Evolutionary conservation across 495 filamentous ascomycete genomes (phyloP), one percentile per base, ranked within the genome.

Genomic region (Gamarada debralockiae): DNA sequence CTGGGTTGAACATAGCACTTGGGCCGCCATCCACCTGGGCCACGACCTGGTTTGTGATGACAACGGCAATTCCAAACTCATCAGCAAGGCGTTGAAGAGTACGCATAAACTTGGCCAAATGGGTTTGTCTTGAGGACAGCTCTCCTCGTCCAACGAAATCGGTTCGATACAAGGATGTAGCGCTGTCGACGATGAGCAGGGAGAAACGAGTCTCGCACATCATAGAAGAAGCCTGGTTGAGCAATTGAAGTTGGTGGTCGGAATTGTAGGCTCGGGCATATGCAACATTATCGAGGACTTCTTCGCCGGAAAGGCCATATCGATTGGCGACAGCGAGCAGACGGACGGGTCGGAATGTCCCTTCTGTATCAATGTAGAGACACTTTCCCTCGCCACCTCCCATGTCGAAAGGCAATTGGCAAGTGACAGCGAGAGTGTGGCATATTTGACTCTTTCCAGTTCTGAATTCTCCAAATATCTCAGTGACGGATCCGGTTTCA

Each of bases 141-240:
- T 98, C 93, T 52, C 93, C 93, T 65, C 93, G 88, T 21, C 93
- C 93, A 43, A 87, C 77, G 71, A 97, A 98, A 61, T 98, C 93
- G 1, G 93, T 98, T 42, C 93, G 83, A 67, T 97, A 98, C 18
- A 98, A 78, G 1, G 92, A 87, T 0, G 92, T 98, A 15, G 93
- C 93, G 25, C 86, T 92, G 71, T 98, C 93, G 52, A 98, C 95
- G 40, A 98, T 81, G 33, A 98, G 79, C 3, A 98, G 78, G 15
- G 92, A 96, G 73, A 98, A 98, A 3, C 93, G 85, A 2, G 93
- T 97, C 68, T 97, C 95, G 52, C 91, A 96, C 93, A 98, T 98
- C 93, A 98, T 98, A 44, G 87, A 79, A 7, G 95, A 88, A 14
- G 93, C 93, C 66, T 97, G 92, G 66, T 90, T 95, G 46, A 98